Evolutionary conservation across 306 rosid genomes (phyloP), one percentile per base, ranked within the genome.

Genomic region (Elaeagnus macrophylla): DNA sequence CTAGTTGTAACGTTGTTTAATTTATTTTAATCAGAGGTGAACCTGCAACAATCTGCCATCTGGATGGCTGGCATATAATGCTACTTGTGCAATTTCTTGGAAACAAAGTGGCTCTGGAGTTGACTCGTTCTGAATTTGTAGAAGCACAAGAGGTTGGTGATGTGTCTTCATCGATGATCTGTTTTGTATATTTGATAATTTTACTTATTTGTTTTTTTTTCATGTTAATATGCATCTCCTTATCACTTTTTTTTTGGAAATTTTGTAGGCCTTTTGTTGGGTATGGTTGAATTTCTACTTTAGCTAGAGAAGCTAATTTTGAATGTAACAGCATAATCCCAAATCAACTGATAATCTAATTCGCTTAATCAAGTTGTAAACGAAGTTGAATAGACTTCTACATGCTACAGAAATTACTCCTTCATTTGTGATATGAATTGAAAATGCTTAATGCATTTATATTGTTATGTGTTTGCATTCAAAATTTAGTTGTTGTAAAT

Each of bases 31-130:
- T 58, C 95, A 91, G 97, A 91, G 75, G 94, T 80, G 67, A 84
- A 85, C 75, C 78, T 91, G 82, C 91, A 82, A 57, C 97, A 84
- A 73, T 84, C 96, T 57, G 88, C 95, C 61, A 91, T 86, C 75
- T 86, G 91, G 95, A 91, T 84, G 94, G 95, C 96, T 62, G 96
- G 96, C 48, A 94, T 91, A 69, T 91, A 48, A 91, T 78, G 93
- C 73, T 91, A 57, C 77, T 86, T 19, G 80, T 91, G 91, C 97
- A 91, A 67, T 82, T 91, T 78, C 91, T 86, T 64, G 97, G 86
- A 78, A 91, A 91, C 77, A 91, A 86, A 82, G 97, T 86, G 68
- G 96, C 91, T 44, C 67, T 91, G 64, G 97, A 86, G 62, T 79
- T 91, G 71, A 91, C 97, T 9, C 83, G 95, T 32, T 82, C 97